Evolutionary conservation across 2,329 filamentous ascomycete species (phyloP).

Genomic region (Curvularia lunata): DNA sequence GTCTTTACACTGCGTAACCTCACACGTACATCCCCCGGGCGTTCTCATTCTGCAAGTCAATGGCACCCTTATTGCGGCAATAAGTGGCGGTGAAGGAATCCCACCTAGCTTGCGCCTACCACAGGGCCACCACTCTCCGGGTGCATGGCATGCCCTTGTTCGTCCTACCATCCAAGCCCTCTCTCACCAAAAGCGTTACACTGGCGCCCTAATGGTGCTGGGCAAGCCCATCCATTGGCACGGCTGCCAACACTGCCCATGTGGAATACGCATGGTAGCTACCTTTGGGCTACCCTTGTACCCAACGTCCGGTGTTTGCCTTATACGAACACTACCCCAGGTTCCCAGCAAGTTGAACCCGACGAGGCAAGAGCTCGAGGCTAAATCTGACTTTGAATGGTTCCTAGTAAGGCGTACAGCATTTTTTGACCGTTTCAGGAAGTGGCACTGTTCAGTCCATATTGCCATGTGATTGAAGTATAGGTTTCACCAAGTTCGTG

Average conservation of each 20-base stretch:
- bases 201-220: conserved; percentile 19
- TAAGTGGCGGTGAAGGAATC: conserved; percentile 35
- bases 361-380: background rate
- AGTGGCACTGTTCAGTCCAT: background rate
- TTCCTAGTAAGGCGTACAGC: background rate
- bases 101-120: conserved; percentile 22
- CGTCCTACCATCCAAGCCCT: background rate
- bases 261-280: conserved; percentile 37
- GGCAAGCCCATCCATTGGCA: conserved; percentile 41
- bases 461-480: background rate
- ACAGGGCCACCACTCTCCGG: conserved; percentile 19
- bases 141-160: conserved; percentile 24
- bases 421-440: background rate
- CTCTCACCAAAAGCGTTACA: conserved; percentile 22
- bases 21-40: conserved; percentile 25
- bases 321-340: background rate
- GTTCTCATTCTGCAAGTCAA: conserved; percentile 28
- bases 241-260: conserved; percentile 45
- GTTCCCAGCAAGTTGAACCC: background rate
- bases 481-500: background rate
- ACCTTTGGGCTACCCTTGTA: conserved; percentile 26
- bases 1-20: conserved; percentile 32
- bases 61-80: conserved; percentile 10
- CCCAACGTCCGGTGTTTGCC: conserved; percentile 19
- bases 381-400: background rate